phyloP scores from a whole-genome alignment of 2,329 filamentous ascomycete genomes.

The Fusarium pseudocircinatum region DNA sequence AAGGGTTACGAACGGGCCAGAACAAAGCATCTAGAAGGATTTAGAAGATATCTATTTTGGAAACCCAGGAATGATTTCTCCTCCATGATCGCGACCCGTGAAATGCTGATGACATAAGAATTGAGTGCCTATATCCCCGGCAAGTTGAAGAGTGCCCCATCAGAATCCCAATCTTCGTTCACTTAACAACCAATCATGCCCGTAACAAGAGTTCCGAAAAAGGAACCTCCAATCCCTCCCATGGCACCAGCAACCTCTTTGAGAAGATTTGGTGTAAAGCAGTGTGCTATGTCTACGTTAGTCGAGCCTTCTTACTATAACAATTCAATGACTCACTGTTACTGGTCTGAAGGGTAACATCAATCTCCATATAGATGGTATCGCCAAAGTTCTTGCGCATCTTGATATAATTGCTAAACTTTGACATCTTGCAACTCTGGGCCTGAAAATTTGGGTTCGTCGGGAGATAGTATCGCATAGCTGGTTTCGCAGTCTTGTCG shows the following conservation, averaged over 20 bases:
- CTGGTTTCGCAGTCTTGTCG: not conserved
- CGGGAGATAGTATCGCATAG: not conserved
- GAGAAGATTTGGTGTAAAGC: not conserved
- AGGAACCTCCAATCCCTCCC: not conserved
- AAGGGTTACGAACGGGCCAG: not conserved
- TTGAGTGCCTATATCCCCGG: not conserved
- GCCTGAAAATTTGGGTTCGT: not conserved
- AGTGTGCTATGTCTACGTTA: not conserved
- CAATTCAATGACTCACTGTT: not conserved
- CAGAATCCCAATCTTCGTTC: accelerated
- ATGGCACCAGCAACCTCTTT: not conserved
- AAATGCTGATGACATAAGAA: accelerated
- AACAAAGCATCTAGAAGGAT: accelerated
- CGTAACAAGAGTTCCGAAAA: not conserved
- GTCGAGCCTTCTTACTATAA: accelerated
- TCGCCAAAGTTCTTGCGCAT: not conserved
- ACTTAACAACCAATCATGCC: not conserved
- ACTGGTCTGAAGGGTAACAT: not conserved
- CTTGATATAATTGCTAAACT: not conserved
- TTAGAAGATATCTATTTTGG: no score
- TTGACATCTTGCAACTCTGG: not conserved
- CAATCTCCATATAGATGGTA: not conserved
- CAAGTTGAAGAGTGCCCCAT: not conserved
- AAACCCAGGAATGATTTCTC: not conserved
- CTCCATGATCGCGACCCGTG: not conserved